A percentile compares a stretch with the other conserved stretches of the same genome.
These are phyloP conservation scores for Hemerocallis citrina DNA, from an alignment of 106 monocot genomes.

Conservation along the genomic window DNA sequence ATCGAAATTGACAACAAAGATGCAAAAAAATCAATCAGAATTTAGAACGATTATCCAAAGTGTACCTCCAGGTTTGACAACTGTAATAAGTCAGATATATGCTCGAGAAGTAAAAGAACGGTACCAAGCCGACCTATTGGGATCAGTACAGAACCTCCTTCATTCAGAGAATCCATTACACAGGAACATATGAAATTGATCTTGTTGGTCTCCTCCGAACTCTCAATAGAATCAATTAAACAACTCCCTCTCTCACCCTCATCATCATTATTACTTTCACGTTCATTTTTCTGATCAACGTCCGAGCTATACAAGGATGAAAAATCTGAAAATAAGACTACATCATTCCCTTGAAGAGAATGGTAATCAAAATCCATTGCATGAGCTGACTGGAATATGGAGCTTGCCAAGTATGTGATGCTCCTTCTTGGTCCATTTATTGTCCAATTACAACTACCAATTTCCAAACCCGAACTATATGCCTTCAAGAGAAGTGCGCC, in stretches of 20 bases:
- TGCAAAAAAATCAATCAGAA: no score
- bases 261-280: conserved; percentile 13
- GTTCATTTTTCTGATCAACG: background rate
- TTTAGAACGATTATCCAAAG: no score
- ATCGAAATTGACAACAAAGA: no score
- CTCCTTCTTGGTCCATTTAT: conserved; percentile 56
- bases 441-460: conserved; percentile 90
- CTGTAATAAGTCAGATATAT: conserved; percentile 45
- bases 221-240: conserved; percentile 25
- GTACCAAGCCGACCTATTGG: conserved; percentile 63
- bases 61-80: conserved; percentile 53
- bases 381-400: conserved; percentile 50
- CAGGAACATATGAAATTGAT: conserved; percentile 73
- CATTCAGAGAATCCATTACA: conserved; percentile 47
- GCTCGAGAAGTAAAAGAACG: conserved; percentile 58
- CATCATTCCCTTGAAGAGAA: conserved; percentile 52
- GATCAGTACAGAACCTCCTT: conserved; percentile 81
- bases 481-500: conserved; percentile 59
- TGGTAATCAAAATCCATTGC: conserved; percentile 62
- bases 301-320: conserved; percentile 31
- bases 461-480: conserved; percentile 89
- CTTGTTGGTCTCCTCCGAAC: conserved; percentile 59
- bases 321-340: conserved; percentile 69
- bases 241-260: conserved; percentile 20
- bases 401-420: conserved; percentile 64